Evolutionary conservation across 2,329 filamentous ascomycete genomes (phyloP).

Genomic region (Plectosphaerella sp.): DNA sequence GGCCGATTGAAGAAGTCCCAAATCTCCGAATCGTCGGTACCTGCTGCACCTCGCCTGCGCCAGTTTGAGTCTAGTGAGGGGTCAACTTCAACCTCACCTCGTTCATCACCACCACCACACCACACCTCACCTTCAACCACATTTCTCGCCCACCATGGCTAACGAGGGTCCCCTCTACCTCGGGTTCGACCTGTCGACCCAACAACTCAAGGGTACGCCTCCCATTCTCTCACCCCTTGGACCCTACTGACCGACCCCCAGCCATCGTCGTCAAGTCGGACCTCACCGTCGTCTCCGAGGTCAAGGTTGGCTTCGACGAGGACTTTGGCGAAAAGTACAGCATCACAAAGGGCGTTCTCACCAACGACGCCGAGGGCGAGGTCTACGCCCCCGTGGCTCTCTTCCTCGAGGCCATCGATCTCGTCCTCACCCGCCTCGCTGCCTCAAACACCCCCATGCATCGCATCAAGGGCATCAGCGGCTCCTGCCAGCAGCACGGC

Average conservation of each 20-base stretch:
- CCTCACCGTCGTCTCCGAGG: constrained; percentile 74
- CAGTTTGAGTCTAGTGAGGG: too few species aligned
- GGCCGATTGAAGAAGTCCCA: neutral
- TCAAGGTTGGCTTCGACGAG: constrained; percentile 92
- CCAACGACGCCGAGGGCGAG: constrained; percentile 77
- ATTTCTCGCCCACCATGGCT: neutral
- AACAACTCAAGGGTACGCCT: constrained; percentile 80
- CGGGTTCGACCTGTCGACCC: constrained; percentile 93
- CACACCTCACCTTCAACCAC: too few species aligned
- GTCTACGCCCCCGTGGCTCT: constrained; percentile 90
- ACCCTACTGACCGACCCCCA: constrained; percentile 25
- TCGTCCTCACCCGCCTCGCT: constrained; percentile 71
- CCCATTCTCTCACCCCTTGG: constrained; percentile 1
- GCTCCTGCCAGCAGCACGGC: constrained; percentile 94
- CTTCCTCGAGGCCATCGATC: constrained; percentile 90
- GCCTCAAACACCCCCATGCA: constrained; percentile 56
- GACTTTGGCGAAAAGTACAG: constrained; percentile 71
- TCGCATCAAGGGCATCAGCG: constrained; percentile 76
- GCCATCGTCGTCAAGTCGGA: constrained; percentile 80
- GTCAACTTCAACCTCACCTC: neutral
- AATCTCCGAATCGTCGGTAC: neutral
- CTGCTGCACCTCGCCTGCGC: too few species aligned
- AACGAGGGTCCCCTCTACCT: constrained; percentile 63
- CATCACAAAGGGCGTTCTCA: constrained; percentile 82
- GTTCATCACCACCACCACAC: neutral